phyloP scores from a whole-genome alignment of 441 rosid genomes.

The Erysimum cheiri region DNA sequence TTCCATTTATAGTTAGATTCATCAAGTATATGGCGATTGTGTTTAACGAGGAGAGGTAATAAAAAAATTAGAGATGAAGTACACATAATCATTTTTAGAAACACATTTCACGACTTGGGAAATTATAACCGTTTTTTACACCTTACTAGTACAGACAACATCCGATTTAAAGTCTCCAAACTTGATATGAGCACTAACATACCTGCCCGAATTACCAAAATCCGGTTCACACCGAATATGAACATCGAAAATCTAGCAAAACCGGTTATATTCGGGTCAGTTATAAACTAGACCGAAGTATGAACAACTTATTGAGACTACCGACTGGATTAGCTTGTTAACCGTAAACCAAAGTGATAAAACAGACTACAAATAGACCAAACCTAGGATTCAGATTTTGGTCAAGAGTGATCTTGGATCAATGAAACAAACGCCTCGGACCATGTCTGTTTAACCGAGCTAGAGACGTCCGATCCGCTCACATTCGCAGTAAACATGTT shows the following conservation, averaged over 20 bases:
- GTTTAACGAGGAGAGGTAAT: neutral
- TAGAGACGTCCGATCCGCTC: constrained; percentile 48
- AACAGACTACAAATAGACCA: constrained; percentile 1
- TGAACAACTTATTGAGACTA: constrained; percentile 30
- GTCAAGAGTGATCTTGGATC: constrained; percentile 42
- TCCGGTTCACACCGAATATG: constrained; percentile 1
- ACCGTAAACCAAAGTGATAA: constrained; percentile 10
- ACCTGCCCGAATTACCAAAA: neutral
- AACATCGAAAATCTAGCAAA: constrained; percentile 20
- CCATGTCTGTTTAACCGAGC: constrained; percentile 53
- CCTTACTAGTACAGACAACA: neutral
- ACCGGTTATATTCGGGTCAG: neutral
- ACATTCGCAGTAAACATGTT: constrained; percentile 49
- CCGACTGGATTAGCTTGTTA: constrained; percentile 18
- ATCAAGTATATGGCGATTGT: neutral
- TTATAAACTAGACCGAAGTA: constrained; percentile 18
- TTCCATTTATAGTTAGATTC: neutral
- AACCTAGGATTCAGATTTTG: constrained; percentile 7
- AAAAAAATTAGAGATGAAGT: neutral
- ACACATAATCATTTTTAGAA: neutral
- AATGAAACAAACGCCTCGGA: constrained; percentile 47
- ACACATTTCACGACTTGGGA: neutral
- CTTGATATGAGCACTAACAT: neutral
- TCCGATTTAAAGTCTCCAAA: neutral
- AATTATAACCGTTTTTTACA: neutral